Evolutionary conservation across 2,329 filamentous ascomycete species (phyloP).

Genomic region (Macroventuria anomochaeta): DNA sequence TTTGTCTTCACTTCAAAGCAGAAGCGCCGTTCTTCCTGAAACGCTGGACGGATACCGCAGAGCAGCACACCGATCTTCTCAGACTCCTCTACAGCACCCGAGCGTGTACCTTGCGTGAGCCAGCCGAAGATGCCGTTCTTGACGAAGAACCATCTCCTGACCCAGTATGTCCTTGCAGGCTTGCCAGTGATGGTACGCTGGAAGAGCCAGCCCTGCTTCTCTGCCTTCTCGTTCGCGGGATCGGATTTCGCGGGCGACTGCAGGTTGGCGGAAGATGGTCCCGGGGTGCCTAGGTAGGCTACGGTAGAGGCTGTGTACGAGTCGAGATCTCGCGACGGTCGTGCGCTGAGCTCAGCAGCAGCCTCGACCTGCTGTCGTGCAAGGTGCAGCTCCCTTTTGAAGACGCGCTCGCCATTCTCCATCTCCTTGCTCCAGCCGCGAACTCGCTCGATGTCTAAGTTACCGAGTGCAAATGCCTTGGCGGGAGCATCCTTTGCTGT

Average conservation of each 20-base stretch:
- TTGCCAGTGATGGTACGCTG: constrained; percentile 82
- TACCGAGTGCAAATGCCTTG: constrained; percentile 69
- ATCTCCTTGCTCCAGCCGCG: constrained; percentile 93
- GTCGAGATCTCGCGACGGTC: constrained; percentile 89
- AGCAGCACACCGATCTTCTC: constrained; percentile 95
- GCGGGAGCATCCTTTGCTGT: constrained; percentile 69
- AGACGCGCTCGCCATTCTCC: constrained; percentile 84
- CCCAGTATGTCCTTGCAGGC: constrained; percentile 87
- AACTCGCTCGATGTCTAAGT: constrained; percentile 85
- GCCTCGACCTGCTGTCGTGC: constrained; percentile 85
- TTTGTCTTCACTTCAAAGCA: constrained; percentile 99
- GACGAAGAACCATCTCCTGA: constrained; percentile 92
- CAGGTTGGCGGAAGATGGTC: constrained; percentile 60
- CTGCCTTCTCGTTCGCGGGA: constrained; percentile 57
- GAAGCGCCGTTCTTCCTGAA: constrained; percentile 91
- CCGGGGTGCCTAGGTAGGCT: constrained; percentile 75
- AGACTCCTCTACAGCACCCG: constrained; percentile 87
- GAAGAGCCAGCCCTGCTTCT: constrained; percentile 97
- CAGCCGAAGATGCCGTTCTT: constrained; percentile 96
- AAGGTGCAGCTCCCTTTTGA: constrained; percentile 79
- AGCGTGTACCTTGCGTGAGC: constrained; percentile 80
- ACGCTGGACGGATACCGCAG: constrained; percentile 88
- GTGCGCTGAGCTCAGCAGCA: constrained; percentile 69
- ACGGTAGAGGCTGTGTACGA: constrained; percentile 91
- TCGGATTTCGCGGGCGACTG: constrained; percentile 61